Conservation (phyloP, 1,284 basidiomycete genomes). For the Violaceomyces palustris region DNA sequence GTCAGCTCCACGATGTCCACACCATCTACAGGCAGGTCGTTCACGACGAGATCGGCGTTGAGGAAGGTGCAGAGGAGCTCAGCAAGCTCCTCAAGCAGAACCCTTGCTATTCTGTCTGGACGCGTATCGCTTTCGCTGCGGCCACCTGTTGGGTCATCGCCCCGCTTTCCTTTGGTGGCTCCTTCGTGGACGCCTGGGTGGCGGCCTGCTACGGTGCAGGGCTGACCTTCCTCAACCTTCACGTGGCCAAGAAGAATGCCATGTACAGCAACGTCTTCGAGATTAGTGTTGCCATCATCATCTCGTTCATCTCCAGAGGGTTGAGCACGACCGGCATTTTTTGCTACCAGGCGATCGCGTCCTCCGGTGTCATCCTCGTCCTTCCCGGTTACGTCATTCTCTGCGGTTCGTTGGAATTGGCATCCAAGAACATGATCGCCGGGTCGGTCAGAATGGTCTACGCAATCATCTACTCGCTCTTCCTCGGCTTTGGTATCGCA, state of each 20-base stretch:
- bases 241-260: slow-evolving; percentile 69
- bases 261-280: slow-evolving; percentile 85
- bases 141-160: slow-evolving; percentile 65
- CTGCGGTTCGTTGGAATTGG: slow-evolving; percentile 19
- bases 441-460: slow-evolving; percentile 25
- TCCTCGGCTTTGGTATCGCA: slow-evolving; percentile 71
- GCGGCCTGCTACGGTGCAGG: no score
- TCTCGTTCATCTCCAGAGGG: slow-evolving; percentile 71
- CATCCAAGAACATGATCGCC: slow-evolving; percentile 17
- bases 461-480: slow-evolving; percentile 19
- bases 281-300: slow-evolving; percentile 73
- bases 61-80: slow-evolving; percentile 63
- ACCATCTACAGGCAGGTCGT: slow-evolving; percentile 71
- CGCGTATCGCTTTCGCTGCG: slow-evolving; percentile 64
- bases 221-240: slow-evolving; percentile 71
- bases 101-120: slow-evolving; percentile 29
- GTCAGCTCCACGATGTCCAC: slow-evolving; percentile 23
- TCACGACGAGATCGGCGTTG: slow-evolving; percentile 66
- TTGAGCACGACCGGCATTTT: slow-evolving; percentile 70
- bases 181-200: no score
- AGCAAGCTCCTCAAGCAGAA: slow-evolving; percentile 62
- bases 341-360: slow-evolving; percentile 77
- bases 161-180: no score
- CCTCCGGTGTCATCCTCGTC: slow-evolving; percentile 72
- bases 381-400: slow-evolving; percentile 71